Evolutionary conservation across 371 early-diverging fungal species (phyloP), one percentile per base, ranked within the genome.

Genomic region (Mucor mucedo): DNA sequence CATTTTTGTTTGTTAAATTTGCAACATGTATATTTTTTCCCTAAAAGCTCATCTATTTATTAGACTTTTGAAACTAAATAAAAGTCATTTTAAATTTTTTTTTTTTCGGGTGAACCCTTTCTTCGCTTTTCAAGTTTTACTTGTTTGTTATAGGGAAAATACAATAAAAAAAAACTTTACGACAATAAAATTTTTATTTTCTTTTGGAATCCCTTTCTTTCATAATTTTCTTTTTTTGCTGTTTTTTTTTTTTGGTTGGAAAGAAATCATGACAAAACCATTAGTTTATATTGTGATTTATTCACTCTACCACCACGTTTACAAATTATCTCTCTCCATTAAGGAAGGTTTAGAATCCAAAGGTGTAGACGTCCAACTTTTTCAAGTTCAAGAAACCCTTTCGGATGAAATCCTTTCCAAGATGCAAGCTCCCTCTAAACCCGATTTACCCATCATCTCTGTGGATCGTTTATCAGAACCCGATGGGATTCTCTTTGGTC

Each of bases 401-500:
- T 62, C 85, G 16, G 71, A 79, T 28, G 86, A 89, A 7, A 79
- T 92, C 5, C 77, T 91, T 2, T 76, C 66, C 28, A 89, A 89
- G 70, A 90, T 94, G 89, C 80, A 91, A 64, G 91, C 91, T 5
- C 75, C 85, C 5, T 65, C 75, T 5, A 85, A 82, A 55, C 79
- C 80, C 29, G 77, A 84, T 59, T 57, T 91, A 27, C 93, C 94
- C 5, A 71, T 84, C 40, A 81, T 90, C 45, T 79, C 76, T 2
- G 73, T 85, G 5, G 78, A 75, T 38, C 74, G 84, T 28, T 65
- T 93, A 0, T 65, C 70, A 5, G 82, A 90, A 47, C 83, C 89
- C 1, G 95, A 95, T 70, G 95, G 91, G 1, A 70, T 91, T 63
- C 61, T 94, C 13, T 90, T 94, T 68, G 95, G 95, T 8, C 75